A percentile compares a stretch with the other conserved stretches of the same genome.
Evolutionary conservation across 495 filamentous ascomycete genomes (phyloP).

Genomic region (Aspergillus wentii): DNA sequence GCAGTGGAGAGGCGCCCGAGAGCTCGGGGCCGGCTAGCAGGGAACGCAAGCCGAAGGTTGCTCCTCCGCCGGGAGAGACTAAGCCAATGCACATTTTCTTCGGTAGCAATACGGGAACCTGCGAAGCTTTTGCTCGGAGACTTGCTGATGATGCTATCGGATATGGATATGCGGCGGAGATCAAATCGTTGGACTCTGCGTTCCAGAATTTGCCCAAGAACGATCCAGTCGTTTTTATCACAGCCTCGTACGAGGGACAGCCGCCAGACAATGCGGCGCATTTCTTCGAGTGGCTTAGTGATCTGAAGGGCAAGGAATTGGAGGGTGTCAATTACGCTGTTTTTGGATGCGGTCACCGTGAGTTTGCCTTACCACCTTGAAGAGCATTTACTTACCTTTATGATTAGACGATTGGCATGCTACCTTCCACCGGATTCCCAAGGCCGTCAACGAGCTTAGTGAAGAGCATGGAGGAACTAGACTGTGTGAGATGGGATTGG

Average conservation of each 20-base stretch:
- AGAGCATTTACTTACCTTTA: slow-evolving; percentile 14
- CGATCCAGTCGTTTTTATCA: slow-evolving; percentile 61
- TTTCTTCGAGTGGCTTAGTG: slow-evolving; percentile 62
- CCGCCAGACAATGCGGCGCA: slow-evolving; percentile 69
- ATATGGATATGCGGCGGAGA: slow-evolving; percentile 54
- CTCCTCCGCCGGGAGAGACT: slow-evolving; percentile 12
- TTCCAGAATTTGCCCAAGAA: slow-evolving; percentile 56
- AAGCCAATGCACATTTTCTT: slow-evolving; percentile 62
- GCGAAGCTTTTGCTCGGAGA: slow-evolving; percentile 61
- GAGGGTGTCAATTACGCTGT: slow-evolving; percentile 57
- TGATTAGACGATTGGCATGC: slow-evolving; percentile 53
- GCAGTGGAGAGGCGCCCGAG: slow-evolving; percentile 9
- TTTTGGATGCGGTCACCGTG: slow-evolving; percentile 48
- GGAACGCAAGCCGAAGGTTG: slow-evolving; percentile 16
- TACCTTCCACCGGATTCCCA: slow-evolving; percentile 72
- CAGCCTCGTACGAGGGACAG: slow-evolving; percentile 70
- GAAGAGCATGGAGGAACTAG: slow-evolving; percentile 47
- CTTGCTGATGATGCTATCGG: slow-evolving; percentile 52
- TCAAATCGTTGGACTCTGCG: slow-evolving; percentile 57
- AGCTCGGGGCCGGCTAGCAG: slow-evolving; percentile 12
- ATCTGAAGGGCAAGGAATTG: slow-evolving; percentile 44
- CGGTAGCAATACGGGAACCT: slow-evolving; percentile 73
- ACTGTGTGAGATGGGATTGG: slow-evolving; percentile 50
- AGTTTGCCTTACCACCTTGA: slow-evolving; percentile 5
- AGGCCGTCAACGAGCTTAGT: slow-evolving; percentile 50